Base-by-base conservation (phyloP, 2,329 filamentous ascomycete genomes). In the Fusarium sambucinum region DNA sequence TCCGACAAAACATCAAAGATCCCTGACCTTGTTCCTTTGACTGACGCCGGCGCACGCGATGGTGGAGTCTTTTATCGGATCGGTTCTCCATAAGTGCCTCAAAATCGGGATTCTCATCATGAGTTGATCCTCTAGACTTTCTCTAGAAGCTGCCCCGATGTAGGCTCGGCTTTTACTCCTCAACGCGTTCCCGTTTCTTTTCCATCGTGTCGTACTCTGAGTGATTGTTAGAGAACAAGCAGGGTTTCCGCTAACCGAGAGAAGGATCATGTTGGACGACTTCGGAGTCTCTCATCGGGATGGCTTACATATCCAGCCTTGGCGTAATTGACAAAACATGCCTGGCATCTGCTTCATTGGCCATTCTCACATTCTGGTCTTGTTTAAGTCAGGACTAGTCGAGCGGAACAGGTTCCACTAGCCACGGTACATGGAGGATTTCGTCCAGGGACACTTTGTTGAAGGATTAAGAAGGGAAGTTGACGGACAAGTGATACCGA, bases 11-110 rank as follows among this genome's bases (percentile, higher is more conserved):
- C 48, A 52, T 47, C 13, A 29, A 61, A 55, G 61, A 56, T 38
- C 70, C 70, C 45, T 50, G 59, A 57, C 58, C 59, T 53, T 56
- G 40, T 48, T 47, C 27, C 30, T 59, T 55, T 58, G 59, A 66
- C 35, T 38, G 37, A 37, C 45, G 23, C 64, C 55, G 67, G 61
- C 55, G 65, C 71, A 73, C 71, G 68, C 71, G 68, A 73, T 38
- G 53, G 71, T 73, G 71, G 71, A 70, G 54, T 51, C 45, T 60
- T 29, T 37, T 57, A 59, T 57, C 64, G 56, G 58, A 25, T 68
- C 53, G 29, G 56, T 67, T 64, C 59, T 55, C 69, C 68, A 64
- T 67, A 57, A 64, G 55, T 69, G 60, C 66, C 66, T 63, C 66
- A 66, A 48, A 52, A 69, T 69, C 66, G 61, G 66, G 56, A 45